A percentile compares a stretch with the other conserved stretches of the same genome.
These are phyloP conservation scores for Populus davidiana DNA, from an alignment of 345 rosid species.

Conservation along the genomic window DNA sequence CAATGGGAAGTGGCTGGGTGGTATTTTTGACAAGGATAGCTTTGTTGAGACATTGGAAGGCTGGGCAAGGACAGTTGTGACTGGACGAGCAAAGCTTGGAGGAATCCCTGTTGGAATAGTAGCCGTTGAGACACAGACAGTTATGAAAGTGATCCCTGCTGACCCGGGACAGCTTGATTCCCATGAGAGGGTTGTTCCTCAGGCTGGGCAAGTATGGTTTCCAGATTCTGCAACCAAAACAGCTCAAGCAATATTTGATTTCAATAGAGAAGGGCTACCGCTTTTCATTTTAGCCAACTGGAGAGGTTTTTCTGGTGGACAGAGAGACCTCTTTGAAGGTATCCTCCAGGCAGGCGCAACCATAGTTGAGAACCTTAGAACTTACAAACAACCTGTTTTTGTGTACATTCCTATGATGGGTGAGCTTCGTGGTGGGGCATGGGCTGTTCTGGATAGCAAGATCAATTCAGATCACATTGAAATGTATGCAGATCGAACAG, in stretches of 20 bases:
- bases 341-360: slow-evolving; percentile 99
- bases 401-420: slow-evolving; percentile 98
- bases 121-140: slow-evolving; percentile 98
- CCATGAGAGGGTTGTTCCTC: slow-evolving; percentile 96
- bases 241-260: slow-evolving; percentile 94
- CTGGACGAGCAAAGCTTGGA: slow-evolving; percentile 99
- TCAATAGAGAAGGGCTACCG: slow-evolving; percentile 91
- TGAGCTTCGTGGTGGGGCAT: slow-evolving; percentile 99
- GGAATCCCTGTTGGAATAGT: slow-evolving; percentile 98
- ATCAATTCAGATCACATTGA: slow-evolving; percentile 92
- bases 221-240: slow-evolving; percentile 99
- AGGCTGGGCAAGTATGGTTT: slow-evolving; percentile 99
- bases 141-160: slow-evolving; percentile 97
- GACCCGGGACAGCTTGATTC: slow-evolving; percentile 99
- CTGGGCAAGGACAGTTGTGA: slow-evolving; percentile 99
- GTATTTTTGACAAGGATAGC: slow-evolving; percentile 91
- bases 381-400: slow-evolving; percentile 93
- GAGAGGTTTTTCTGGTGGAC: slow-evolving; percentile 99
- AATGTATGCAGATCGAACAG: slow-evolving; percentile 96
- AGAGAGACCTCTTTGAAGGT: slow-evolving; percentile 97
- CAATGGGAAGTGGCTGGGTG: slow-evolving; percentile 86
- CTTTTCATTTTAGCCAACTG: slow-evolving; percentile 95
- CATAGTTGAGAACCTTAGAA: slow-evolving; percentile 94
- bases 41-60: slow-evolving; percentile 93
- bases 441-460: slow-evolving; percentile 97